phyloP scores from a whole-genome alignment of 768 basidiomycete genomes.

The Tricholoma matsutake region DNA sequence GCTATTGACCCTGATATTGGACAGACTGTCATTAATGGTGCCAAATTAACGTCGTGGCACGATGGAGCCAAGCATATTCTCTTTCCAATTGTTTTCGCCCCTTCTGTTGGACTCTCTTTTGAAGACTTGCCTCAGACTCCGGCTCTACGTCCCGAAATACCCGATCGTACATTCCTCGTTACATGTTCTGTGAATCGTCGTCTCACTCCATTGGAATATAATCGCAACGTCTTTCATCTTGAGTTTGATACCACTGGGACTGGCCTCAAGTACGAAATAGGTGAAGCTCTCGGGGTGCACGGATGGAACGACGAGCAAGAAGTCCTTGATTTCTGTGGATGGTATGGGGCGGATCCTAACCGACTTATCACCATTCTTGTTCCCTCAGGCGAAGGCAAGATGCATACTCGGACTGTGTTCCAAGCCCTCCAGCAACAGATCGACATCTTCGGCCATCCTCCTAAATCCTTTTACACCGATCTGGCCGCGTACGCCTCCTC shows the following conservation, averaged over 20 bases:
- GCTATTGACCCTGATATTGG: conserved; percentile 58
- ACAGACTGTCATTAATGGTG: conserved; percentile 57
- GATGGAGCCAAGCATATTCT: conserved; percentile 85
- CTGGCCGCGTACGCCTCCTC: conserved; percentile 73
- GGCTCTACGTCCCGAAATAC: conserved; percentile 77
- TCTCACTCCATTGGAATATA: conserved; percentile 91
- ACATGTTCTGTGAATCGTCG: conserved; percentile 93
- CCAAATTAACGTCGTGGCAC: conserved; percentile 71
- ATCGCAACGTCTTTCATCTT: conserved; percentile 98
- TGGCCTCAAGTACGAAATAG: conserved; percentile 91
- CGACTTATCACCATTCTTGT: conserved; percentile 81
- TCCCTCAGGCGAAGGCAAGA: conserved; percentile 55
- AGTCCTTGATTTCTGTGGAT: conserved; percentile 82
- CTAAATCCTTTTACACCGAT: conserved; percentile 92
- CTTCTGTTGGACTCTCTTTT: conserved; percentile 34
- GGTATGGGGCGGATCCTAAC: conserved; percentile 86
- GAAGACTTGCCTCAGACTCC: conserved; percentile 59
- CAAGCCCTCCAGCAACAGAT: conserved; percentile 96
- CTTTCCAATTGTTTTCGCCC: conserved; percentile 79
- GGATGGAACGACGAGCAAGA: conserved; percentile 96
- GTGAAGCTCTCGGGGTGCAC: conserved; percentile 95
- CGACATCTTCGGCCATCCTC: conserved; percentile 93
- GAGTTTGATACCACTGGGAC: conserved; percentile 93
- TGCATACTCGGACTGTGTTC: conserved; percentile 93
- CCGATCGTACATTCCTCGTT: conserved; percentile 90